A percentile compares a stretch with the other conserved stretches of the same genome.
These are phyloP conservation scores for Ilex paraguariensis DNA, from an alignment of 305 asterid species.

Conservation along the genomic window DNA sequence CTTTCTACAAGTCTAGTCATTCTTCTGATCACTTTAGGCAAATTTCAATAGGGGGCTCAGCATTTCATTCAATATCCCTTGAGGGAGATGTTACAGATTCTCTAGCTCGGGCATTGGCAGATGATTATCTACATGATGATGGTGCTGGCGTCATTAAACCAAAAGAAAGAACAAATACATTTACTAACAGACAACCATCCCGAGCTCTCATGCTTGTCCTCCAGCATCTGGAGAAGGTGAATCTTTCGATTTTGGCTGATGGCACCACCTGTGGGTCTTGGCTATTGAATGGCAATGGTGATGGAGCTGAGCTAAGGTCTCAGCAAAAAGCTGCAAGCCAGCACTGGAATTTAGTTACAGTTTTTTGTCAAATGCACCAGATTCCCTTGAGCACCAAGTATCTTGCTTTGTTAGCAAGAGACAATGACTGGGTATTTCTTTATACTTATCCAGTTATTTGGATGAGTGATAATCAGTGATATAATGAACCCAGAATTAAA, in stretches of 20 bases:
- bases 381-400: slow-evolving; percentile 88
- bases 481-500: neutral
- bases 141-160: slow-evolving; percentile 37
- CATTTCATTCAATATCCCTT: slow-evolving; percentile 47
- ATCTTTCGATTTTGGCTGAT: slow-evolving; percentile 64
- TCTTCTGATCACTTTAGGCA: slow-evolving; percentile 38
- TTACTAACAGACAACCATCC: slow-evolving; percentile 47
- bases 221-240: slow-evolving; percentile 88
- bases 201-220: slow-evolving; percentile 82
- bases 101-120: slow-evolving; percentile 91
- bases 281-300: slow-evolving; percentile 79
- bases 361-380: slow-evolving; percentile 84
- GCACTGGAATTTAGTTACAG: slow-evolving; percentile 86
- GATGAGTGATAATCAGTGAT: neutral
- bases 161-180: slow-evolving; percentile 37
- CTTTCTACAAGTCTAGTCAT: slow-evolving; percentile 69
- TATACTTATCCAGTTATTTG: neutral
- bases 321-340: slow-evolving; percentile 90
- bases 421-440: slow-evolving; percentile 89
- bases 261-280: slow-evolving; percentile 89
- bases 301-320: slow-evolving; percentile 85
- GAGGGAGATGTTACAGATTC: slow-evolving; percentile 69
- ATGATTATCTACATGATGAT: slow-evolving; percentile 69
- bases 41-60: slow-evolving; percentile 54
- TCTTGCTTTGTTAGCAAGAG: slow-evolving; percentile 88